These are phyloP conservation scores for Santalum album DNA, from an alignment of 164 flowering plant species.

Conservation along the genomic window DNA sequence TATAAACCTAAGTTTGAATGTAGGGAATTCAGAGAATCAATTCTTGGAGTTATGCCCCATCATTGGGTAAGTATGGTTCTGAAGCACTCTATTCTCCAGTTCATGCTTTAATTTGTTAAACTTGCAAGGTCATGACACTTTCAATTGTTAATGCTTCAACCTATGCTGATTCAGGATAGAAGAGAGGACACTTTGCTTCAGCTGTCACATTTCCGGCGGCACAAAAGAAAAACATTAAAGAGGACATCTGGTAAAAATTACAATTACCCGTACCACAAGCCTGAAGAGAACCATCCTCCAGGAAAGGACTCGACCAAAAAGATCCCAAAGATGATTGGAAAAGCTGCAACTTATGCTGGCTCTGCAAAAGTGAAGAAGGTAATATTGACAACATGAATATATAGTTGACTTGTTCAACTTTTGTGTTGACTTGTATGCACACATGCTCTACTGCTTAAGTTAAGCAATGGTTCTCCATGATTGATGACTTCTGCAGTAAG, in stretches of 20 bases:
- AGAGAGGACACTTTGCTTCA: conserved; percentile 82
- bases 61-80: conserved; percentile 56
- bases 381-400: conserved; percentile 1
- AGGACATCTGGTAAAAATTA: conserved; percentile 59
- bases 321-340: conserved; percentile 72
- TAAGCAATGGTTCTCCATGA: too few relatives aligned
- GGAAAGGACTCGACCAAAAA: conserved; percentile 82
- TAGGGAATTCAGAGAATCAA: conserved; percentile 93
- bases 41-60: conserved; percentile 97
- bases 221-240: conserved; percentile 79
- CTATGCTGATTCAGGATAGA: conserved; percentile 54
- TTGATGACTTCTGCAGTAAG: too few relatives aligned
- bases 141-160: conserved; percentile 4
- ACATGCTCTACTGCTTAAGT: too few relatives aligned
- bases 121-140: neutral
- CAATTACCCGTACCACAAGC: conserved; percentile 57
- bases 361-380: conserved; percentile 85
- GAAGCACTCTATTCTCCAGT: neutral
- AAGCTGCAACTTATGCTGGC: conserved; percentile 70
- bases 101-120: neutral
- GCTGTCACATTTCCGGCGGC: conserved; percentile 74
- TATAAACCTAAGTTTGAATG: conserved; percentile 69
- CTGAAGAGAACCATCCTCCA: conserved; percentile 87
- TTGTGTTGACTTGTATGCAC: too few relatives aligned
- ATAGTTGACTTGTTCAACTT: too few relatives aligned